These are phyloP conservation scores for Houttuynia cordata DNA, from an alignment of 164 flowering plant genomes.

Conservation along the genomic window DNA sequence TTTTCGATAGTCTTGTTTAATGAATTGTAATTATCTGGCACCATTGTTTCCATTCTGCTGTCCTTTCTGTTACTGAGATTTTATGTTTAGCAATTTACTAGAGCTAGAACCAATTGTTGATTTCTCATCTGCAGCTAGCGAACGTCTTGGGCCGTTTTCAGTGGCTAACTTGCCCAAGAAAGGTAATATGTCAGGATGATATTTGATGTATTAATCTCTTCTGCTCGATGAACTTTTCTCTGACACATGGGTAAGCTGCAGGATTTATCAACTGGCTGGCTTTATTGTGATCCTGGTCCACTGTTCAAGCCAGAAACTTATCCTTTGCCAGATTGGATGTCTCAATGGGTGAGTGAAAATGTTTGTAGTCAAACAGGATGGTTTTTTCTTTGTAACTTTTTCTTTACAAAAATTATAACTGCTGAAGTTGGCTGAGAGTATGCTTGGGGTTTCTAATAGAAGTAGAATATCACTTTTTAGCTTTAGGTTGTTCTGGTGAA, in stretches of 20 bases:
- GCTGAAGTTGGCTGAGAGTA: too few relatives aligned
- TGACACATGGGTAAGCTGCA: conserved; percentile 16
- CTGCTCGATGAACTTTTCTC: conserved; percentile 3
- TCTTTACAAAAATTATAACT: too few relatives aligned
- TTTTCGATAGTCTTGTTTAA: too few relatives aligned
- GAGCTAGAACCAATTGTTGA: neutral
- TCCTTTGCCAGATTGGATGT: conserved; percentile 48
- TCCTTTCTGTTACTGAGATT: neutral
- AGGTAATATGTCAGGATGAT: conserved; percentile 51
- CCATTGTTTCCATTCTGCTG: neutral
- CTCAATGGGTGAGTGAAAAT: conserved; percentile 43
- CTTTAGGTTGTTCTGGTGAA: too few relatives aligned
- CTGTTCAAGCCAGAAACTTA: conserved; percentile 64
- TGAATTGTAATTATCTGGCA: neutral
- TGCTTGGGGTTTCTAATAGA: too few relatives aligned
- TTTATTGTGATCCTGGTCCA: conserved; percentile 94
- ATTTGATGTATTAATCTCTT: neutral
- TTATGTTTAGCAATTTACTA: neutral
- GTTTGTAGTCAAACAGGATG: neutral
- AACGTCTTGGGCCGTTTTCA: conserved; percentile 69
- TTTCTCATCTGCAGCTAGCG: conserved; percentile 56
- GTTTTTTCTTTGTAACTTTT: neutral
- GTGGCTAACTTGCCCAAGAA: conserved; percentile 95
- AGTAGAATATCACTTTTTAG: too few relatives aligned
- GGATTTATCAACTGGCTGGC: conserved; percentile 96